Base-by-base conservation (phyloP, 345 rosid species). In the Bruguiera sexangula region DNA sequence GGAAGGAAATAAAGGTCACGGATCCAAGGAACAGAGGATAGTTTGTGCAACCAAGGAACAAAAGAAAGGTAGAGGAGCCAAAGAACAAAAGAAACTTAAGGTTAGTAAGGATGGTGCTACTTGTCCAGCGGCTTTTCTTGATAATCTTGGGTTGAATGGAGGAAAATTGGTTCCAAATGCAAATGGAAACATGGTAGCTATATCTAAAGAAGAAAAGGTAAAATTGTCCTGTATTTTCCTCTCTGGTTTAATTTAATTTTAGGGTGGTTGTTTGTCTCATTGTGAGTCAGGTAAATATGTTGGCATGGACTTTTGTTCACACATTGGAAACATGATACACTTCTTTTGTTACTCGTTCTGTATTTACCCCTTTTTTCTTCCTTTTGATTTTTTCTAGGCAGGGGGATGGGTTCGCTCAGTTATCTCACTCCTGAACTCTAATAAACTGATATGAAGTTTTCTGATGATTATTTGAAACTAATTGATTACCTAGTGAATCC, bases 181-280 rank as follows among this genome's bases (percentile, higher is more conserved):
- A 43, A 64, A 34, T 69, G 64, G 50, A 72, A 62, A 43, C 32
- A 76, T 67, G 66, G 81, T 50, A 79, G 67, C 51, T 70, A 63
- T 57, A 63, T 73, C 78, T 20, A 66, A 77, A 71, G 71, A 72
- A 56, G 71, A 72, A 56, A 77, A 75, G 90, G 95, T 89, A 75
- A 37, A 11, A 34, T 59, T 64, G 52, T 37, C 27, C 36, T 58
- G 26, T n/a, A 16, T 51, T 6, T 65, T 71, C 22, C 63, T 48
- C 22, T 27, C 19, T 1, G 30, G 29, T 15, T 56, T 6, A 15
- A 22, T 24, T 56, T 56, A 8, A 24, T 56, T 24, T 9, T 24
- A 43, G 18, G 18, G 50, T 43, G 50, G 50, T 15, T 43, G 50
- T 43, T 43, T 43, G 50, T 43, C 50, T 43, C 19, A 13, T 18